Evolutionary conservation across 495 filamentous ascomycete genomes (phyloP), one percentile per base, ranked within the genome.

Genomic region (Xylaria nigripes): DNA sequence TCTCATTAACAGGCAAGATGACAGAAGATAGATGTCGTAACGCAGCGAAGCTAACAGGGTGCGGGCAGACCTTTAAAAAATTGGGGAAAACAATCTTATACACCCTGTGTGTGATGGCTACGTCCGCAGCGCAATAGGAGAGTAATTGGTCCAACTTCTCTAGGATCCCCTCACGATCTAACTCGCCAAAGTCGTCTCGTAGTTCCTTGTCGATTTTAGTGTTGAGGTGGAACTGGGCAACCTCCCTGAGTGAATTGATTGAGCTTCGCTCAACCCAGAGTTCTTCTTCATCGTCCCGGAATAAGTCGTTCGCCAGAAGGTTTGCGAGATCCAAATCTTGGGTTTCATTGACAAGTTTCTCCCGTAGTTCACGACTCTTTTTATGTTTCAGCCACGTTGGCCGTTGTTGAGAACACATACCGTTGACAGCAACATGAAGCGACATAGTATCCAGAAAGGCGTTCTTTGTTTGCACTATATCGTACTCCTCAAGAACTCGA

Each of bases 371-470:
- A 59, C 84, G 81, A 57, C 83, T 86, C 65, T 99, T 99, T 61
- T 87, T 86, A 62, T 94, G 86, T 58, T 90, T 93, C 84, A 95
- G 87, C 93, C 93, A 99, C 0, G 88, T 93, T 8, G 93, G 93
- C 47, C 93, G 79, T 68, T 99, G 93, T 50, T 86, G 86, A 9
- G 93, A 96, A 65, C 93, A 99, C 93, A 99, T 99, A 27, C 93
- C 93, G 62, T 99, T 99, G 8, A 96, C 91, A 12, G 93, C 93
- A 7, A 96, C 91, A 65, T 99, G 93, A 47, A 99, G 76, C 8
- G 90, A 96, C 93, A 99, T 99, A 2, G 93, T 99, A 72, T 99
- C 93, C 23, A 99, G 67, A 62, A 95, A 99, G 40, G 81, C 88
- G 59, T 88, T 97, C 48, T 81, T 81, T 22, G 89, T 82, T 65